A percentile compares a stretch with the other conserved stretches of the same genome.
phyloP scores from a whole-genome alignment of 2,329 filamentous ascomycete species.

The Ceratocystis cacaofunesta region DNA sequence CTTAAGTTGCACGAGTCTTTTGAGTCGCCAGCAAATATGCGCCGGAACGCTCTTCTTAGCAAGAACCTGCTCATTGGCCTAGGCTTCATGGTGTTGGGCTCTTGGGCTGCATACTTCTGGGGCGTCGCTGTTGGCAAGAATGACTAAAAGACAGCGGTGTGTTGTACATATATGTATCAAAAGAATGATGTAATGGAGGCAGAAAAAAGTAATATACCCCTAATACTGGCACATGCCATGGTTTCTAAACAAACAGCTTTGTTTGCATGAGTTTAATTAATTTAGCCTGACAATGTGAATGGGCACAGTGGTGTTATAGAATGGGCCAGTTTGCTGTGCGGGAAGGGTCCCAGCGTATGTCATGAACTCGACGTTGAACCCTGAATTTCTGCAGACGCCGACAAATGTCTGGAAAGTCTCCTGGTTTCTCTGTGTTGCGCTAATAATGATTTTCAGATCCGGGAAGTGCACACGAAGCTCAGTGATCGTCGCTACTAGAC shows the following conservation, averaged over 20 bases:
- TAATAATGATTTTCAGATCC: slow-evolving; percentile 45
- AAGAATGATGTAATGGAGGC: neutral
- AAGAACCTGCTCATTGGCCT: slow-evolving; percentile 30
- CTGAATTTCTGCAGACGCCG: slow-evolving; percentile 37
- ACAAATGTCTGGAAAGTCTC: slow-evolving; percentile 53
- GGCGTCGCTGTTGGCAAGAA: slow-evolving; percentile 41
- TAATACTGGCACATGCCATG: neutral
- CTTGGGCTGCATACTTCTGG: slow-evolving; percentile 45
- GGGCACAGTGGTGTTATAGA: slow-evolving; percentile 45
- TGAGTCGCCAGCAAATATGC: slow-evolving; percentile 24
- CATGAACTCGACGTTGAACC: slow-evolving; percentile 30
- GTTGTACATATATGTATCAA: neutral
- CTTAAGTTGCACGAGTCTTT: slow-evolving; percentile 30
- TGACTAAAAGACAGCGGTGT: slow-evolving; percentile 9
- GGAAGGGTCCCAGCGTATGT: slow-evolving; percentile 28
- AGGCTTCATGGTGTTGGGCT: slow-evolving; percentile 34
- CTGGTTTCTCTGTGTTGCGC: slow-evolving; percentile 55
- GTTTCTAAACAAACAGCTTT: neutral
- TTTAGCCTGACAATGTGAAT: slow-evolving; percentile 35
- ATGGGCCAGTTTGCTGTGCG: slow-evolving; percentile 42
- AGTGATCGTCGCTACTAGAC: slow-evolving; percentile 48
- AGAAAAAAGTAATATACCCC: neutral
- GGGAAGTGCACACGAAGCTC: slow-evolving; percentile 46
- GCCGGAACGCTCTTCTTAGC: slow-evolving; percentile 29
- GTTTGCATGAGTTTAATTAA: neutral